These are phyloP conservation scores for Mollisiaceae sp. DNA, from an alignment of 2,329 filamentous ascomycete genomes.

Conservation along the genomic window DNA sequence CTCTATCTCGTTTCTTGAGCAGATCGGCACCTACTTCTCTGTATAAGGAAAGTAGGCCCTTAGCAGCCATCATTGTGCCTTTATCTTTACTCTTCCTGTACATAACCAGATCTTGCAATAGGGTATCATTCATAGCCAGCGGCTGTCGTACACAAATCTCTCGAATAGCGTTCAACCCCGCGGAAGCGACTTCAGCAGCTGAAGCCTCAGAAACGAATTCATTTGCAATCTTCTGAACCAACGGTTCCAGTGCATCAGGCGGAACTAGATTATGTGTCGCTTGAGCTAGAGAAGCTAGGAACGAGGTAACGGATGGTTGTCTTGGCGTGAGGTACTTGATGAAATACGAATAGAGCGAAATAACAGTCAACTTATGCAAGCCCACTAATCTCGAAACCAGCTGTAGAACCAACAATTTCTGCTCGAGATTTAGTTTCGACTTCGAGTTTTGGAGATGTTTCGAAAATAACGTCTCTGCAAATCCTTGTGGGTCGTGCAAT, in stretches of 20 bases:
- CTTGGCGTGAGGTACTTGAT: slow-evolving; percentile 88
- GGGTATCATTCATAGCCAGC: slow-evolving; percentile 91
- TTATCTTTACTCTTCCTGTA: slow-evolving; percentile 99
- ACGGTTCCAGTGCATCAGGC: slow-evolving; percentile 87
- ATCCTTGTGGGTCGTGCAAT: slow-evolving; percentile 91
- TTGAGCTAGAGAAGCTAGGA: slow-evolving; percentile 90
- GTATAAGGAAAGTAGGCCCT: slow-evolving; percentile 88
- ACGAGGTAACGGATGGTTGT: slow-evolving; percentile 89
- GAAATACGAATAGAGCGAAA: slow-evolving; percentile 95
- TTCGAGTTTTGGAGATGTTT: slow-evolving; percentile 91
- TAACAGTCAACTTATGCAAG: slow-evolving; percentile 87
- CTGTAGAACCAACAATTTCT: slow-evolving; percentile 88
- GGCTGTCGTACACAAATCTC: slow-evolving; percentile 94
- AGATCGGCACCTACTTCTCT: slow-evolving; percentile 89
- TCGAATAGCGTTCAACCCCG: slow-evolving; percentile 91
- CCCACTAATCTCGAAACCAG: slow-evolving; percentile 90
- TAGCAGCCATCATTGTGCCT: slow-evolving; percentile 98
- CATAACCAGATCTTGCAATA: slow-evolving; percentile 94
- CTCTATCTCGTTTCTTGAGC: slow-evolving; percentile 86
- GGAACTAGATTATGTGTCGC: slow-evolving; percentile 90
- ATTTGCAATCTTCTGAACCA: slow-evolving; percentile 95
- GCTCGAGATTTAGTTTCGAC: slow-evolving; percentile 83
- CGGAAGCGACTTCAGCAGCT: slow-evolving; percentile 86
- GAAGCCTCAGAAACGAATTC: slow-evolving; percentile 97
- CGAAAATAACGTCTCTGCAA: slow-evolving; percentile 86